Base-by-base conservation (phyloP, 2,329 filamentous ascomycete genomes). In the Pseudogymnoascus sp. region DNA sequence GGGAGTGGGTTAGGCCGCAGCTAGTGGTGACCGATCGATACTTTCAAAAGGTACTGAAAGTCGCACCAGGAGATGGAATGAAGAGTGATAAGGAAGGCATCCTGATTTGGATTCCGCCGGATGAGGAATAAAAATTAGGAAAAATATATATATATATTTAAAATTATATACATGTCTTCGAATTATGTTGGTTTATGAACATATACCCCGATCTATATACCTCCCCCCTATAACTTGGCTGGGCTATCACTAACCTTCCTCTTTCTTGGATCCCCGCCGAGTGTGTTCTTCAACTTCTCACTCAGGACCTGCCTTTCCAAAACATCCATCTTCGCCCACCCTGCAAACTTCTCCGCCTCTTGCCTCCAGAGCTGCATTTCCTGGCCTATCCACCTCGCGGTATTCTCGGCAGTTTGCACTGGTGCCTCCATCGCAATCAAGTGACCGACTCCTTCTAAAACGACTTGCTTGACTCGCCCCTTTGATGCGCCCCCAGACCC, bases 1-100 rank as follows among this genome's bases (percentile, higher is more conserved):
- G 86, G 0, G 72, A 78, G 30, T 96, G 89, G 85, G 83, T 93
- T 62, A 80, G 78, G 58, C 90, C 92, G 4, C 83, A 83, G 38
- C 75, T 96, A 64, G 84, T 88, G 64, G 90, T 97, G 38, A 82
- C 90, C 64, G 93, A 96, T 77, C 87, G 89, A 68, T 96, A 96
- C 69, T 97, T 96, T 74, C 92, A 96, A 72, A 96, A 97, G 79
- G 86, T 89, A 41, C 74, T 97, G 63, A 86, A 88, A 65, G 86
- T 96, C 22, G 84, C 91, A 63, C 86, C 90, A 2, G 93, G 89
- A 0, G 89, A 87, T 70, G 88, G 86, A 20, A 87, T 86, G 77
- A 84, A 80, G 72, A 76, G 60, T 18, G 83, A 86, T 63, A 86
- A 86, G 73, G 84, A 87, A 3, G 85, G 85, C 0, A 70, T 88